Base-by-base conservation (phyloP, 106 monocot genomes). In the Ottelia alismoides region DNA sequence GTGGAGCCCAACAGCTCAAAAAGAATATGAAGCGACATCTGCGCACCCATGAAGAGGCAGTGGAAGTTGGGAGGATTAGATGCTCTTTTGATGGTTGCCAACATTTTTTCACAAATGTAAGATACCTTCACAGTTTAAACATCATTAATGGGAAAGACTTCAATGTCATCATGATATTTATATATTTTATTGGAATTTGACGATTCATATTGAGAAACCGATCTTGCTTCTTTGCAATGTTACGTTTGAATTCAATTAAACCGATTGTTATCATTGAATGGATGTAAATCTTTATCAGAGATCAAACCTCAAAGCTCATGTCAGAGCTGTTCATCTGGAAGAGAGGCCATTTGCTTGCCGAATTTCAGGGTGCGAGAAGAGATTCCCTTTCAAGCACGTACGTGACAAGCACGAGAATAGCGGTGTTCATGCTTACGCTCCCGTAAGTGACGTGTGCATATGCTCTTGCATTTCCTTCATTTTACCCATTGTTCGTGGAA, bases 341-440 rank as follows among this genome's bases (percentile, higher is more conserved):
- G 62, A 66, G 24, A 60, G 74, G 11, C 84, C 84, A 25, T 96
- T 81, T n/a, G 7, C 53, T 0, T 96, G 94, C 52, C 29, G 70
- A 25, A 16, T 84, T 2, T 46, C 78, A 32, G 94, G 88, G 46
- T 96, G 94, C 28, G 62, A 56, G 19, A 52, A 74, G 61, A 85
- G 26, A 40, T 88, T 96, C 27, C 51, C 81, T 28, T 96, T 85
- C 72, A 88, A 65, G 65, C 85, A 96, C 64, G 94, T 88, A 25
- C 75, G 82, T 47, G 81, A 96, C 65, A 85, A 78, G 28, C 94
- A 96, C 25, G 88, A 96, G 53, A 85, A 74, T 29, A 70, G 71
- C 25, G 62, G 72, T 30, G 63, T 30, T 50, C 94, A 88, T 74
- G 53, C 57, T 9, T 69, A 73, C 67, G 59, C 60, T 30, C 60